Conservation (phyloP, 2,329 filamentous ascomycete genomes). For the Penicillium hesseltinei region DNA sequence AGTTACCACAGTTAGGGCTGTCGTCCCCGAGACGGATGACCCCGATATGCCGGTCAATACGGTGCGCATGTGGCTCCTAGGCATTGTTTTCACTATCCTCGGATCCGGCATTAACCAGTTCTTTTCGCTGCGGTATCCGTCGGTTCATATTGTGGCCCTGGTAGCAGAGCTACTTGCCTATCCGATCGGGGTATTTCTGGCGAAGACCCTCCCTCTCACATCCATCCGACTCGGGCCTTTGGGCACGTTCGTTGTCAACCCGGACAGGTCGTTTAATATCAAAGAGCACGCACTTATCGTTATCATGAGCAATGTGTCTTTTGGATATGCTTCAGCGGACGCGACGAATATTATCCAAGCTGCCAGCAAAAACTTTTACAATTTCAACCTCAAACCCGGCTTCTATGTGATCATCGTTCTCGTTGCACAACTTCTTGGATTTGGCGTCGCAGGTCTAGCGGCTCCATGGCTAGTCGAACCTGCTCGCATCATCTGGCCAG, state of each 20-base stretch:
- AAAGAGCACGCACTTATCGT: slow-evolving; percentile 50
- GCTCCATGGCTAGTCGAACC: slow-evolving; percentile 40
- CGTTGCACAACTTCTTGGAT: slow-evolving; percentile 41
- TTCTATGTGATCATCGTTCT: slow-evolving; percentile 41
- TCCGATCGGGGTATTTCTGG: slow-evolving; percentile 43
- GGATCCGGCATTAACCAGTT: slow-evolving; percentile 50
- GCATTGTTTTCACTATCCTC: slow-evolving; percentile 43
- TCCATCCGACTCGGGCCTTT: slow-evolving; percentile 23
- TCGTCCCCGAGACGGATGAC: slow-evolving; percentile 32
- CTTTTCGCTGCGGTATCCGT: slow-evolving; percentile 49
- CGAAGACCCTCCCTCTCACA: slow-evolving; percentile 41
- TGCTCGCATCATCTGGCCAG: slow-evolving; percentile 42
- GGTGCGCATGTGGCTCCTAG: slow-evolving; percentile 45
- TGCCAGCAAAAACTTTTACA: slow-evolving; percentile 39
- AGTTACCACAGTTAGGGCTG: slow-evolving; percentile 20
- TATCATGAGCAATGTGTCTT: slow-evolving; percentile 52
- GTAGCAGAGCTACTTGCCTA: slow-evolving; percentile 49
- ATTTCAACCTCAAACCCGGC: slow-evolving; percentile 40
- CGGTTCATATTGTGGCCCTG: slow-evolving; percentile 47
- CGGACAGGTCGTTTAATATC: slow-evolving; percentile 47
- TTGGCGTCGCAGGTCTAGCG: slow-evolving; percentile 42
- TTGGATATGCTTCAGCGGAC: slow-evolving; percentile 48
- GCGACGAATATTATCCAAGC: slow-evolving; percentile 50
- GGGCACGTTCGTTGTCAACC: slow-evolving; percentile 36
- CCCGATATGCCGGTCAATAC: slow-evolving; percentile 30